These are phyloP conservation scores for Schizothecium vesticola DNA, from an alignment of 495 filamentous ascomycete genomes.

Conservation along the genomic window DNA sequence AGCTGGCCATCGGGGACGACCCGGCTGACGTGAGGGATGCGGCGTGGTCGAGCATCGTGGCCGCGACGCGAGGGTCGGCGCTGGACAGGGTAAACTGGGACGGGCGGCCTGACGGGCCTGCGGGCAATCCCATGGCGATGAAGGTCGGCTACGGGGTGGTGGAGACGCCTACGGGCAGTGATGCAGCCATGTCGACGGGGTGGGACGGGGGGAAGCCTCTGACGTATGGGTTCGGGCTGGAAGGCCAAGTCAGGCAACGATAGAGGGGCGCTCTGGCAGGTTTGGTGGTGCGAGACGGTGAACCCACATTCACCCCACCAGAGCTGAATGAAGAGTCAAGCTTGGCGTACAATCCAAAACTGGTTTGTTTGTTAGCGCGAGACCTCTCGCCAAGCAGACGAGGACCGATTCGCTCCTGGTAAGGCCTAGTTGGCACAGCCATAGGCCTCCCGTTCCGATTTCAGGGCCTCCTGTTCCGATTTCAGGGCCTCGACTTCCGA, in stretches of 20 bases:
- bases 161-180: neutral
- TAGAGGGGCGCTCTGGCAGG: too few relatives aligned
- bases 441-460: too few relatives aligned
- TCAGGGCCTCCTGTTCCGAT: too few relatives aligned
- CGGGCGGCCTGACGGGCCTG: conserved; percentile 7
- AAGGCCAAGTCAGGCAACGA: conserved; percentile 29
- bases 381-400: too few relatives aligned
- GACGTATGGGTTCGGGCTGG: conserved; percentile 33
- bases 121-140: conserved; percentile 18
- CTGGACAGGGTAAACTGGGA: conserved; percentile 29
- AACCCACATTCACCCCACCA: too few relatives aligned
- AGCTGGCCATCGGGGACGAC: conserved; percentile 28
- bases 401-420: too few relatives aligned
- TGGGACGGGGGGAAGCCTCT: conserved; percentile 15
- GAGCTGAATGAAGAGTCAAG: neutral
- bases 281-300: too few relatives aligned
- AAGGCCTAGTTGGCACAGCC: too few relatives aligned
- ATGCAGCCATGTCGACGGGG: neutral
- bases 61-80: conserved; percentile 33
- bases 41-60: conserved; percentile 33
- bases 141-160: conserved; percentile 31
- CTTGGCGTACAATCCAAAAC: too few relatives aligned
- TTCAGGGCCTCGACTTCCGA: too few relatives aligned
- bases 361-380: too few relatives aligned
- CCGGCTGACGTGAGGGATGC: conserved; percentile 29